Percentiles rank a stretch among this genome's conserved stretches.
Evolutionary conservation across 805 yeast species (phyloP).

Genomic region (Ascoidea rubescens): DNA sequence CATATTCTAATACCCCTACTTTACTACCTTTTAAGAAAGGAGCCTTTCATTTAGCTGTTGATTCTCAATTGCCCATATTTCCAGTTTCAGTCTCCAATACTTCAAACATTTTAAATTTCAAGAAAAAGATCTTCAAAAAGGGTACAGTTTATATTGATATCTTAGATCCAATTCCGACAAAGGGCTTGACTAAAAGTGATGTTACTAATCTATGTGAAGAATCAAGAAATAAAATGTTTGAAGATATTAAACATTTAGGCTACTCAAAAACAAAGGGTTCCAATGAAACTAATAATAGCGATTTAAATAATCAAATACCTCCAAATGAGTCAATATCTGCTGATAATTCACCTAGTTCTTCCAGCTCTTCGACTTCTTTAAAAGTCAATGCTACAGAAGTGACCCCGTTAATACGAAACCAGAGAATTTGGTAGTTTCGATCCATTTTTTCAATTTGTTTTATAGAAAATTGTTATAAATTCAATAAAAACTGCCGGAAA

Average conservation of each 20-base stretch:
- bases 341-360: too few species aligned
- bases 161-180: conserved; percentile 67
- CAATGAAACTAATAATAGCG: background rate
- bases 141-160: conserved; percentile 75
- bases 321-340: background rate
- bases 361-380: too few species aligned
- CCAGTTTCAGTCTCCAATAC: conserved; percentile 86
- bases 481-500: too few species aligned
- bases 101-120: conserved; percentile 52
- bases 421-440: too few species aligned
- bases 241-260: conserved; percentile 22
- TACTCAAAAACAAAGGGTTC: conserved; percentile 15
- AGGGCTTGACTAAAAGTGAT: conserved; percentile 55
- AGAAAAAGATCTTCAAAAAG: conserved; percentile 46
- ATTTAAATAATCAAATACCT: background rate
- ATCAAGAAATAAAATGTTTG: conserved; percentile 46
- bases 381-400: too few species aligned
- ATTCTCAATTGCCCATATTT: conserved; percentile 77
- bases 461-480: too few species aligned
- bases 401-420: too few species aligned
- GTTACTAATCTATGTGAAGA: conserved; percentile 44
- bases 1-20: conserved; percentile 52
- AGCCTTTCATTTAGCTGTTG: conserved; percentile 93
- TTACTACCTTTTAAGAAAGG: conserved; percentile 91
- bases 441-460: too few species aligned